A percentile compares a stretch with the other conserved stretches of the same genome.
Conservation (phyloP, 139 green algal genomes). For the Chlamydomonas sphaeroides region DNA sequence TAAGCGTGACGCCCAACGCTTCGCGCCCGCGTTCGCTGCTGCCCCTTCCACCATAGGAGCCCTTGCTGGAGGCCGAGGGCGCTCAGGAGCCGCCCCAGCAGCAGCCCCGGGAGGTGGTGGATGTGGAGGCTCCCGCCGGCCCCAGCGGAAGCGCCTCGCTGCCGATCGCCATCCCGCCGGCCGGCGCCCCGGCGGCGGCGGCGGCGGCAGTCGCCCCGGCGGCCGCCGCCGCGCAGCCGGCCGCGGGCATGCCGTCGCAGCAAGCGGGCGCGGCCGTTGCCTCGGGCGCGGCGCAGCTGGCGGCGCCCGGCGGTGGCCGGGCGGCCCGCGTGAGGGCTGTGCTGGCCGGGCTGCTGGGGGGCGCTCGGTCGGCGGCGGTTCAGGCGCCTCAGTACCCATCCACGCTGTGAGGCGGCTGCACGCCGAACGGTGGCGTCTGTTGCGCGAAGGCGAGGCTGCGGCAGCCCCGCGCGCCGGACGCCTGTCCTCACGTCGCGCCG, state of each 20-base stretch:
- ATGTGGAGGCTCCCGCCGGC: too few relatives aligned
- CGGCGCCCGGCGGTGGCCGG: not conserved
- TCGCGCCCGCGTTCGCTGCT: not conserved
- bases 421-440: too few relatives aligned
- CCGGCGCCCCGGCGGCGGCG: too few relatives aligned
- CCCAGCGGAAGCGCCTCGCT: not conserved
- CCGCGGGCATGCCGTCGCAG: not conserved
- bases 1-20: not conserved
- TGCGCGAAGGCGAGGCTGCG: too few relatives aligned
- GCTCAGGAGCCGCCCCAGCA: constrained; percentile 3
- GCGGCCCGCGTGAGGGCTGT: constrained; percentile 5
- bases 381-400: not conserved
- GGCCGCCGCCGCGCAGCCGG: too few relatives aligned
- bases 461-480: too few relatives aligned
- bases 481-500: too few relatives aligned
- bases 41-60: not conserved
- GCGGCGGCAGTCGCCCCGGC: too few relatives aligned
- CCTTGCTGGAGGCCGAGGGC: not conserved
- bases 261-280: not conserved
- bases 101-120: not conserved
- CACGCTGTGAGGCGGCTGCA: constrained; percentile 4
- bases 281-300: not conserved
- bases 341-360: not conserved
- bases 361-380: not conserved
- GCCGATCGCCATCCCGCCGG: constrained; percentile 1